Percentiles rank a stretch among this genome's conserved stretches.
Evolutionary conservation across 805 yeast species (phyloP).

Genomic region (Cyberlindnera galapagoensis): DNA sequence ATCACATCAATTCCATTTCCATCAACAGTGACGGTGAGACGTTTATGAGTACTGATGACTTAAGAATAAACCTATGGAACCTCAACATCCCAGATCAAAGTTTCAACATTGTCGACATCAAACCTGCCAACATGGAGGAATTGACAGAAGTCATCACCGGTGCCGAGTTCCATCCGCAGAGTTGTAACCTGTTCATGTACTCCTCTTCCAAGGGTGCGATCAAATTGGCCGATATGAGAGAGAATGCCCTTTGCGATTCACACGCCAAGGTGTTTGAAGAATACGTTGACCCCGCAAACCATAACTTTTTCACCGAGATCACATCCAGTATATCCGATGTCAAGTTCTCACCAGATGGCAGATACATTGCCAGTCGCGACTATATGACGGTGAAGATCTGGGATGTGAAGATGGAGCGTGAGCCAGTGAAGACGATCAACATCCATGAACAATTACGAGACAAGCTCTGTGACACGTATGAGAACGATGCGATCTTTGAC

Average conservation of each 20-base stretch:
- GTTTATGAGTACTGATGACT: conserved; percentile 85
- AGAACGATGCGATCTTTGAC: conserved; percentile 96
- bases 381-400: conserved; percentile 96
- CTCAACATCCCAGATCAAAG: conserved; percentile 89
- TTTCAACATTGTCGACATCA: conserved; percentile 95
- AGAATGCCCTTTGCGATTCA: conserved; percentile 86
- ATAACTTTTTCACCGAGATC: conserved; percentile 95
- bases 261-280: conserved; percentile 89
- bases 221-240: conserved; percentile 94
- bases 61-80: conserved; percentile 94
- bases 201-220: conserved; percentile 94
- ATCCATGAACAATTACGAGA: conserved; percentile 94
- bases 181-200: conserved; percentile 92
- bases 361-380: conserved; percentile 94
- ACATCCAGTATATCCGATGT: conserved; percentile 92
- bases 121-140: conserved; percentile 98
- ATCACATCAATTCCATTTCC: conserved; percentile 93
- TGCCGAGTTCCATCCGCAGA: conserved; percentile 91
- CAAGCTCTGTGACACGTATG: conserved; percentile 93
- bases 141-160: conserved; percentile 95
- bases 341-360: conserved; percentile 85
- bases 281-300: conserved; percentile 84
- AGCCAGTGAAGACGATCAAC: conserved; percentile 89
- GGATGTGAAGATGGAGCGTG: conserved; percentile 96
- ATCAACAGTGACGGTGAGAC: conserved; percentile 96